phyloP scores from a whole-genome alignment of 805 yeast genomes.

The Maudiozyma serrabonitensis region DNA sequence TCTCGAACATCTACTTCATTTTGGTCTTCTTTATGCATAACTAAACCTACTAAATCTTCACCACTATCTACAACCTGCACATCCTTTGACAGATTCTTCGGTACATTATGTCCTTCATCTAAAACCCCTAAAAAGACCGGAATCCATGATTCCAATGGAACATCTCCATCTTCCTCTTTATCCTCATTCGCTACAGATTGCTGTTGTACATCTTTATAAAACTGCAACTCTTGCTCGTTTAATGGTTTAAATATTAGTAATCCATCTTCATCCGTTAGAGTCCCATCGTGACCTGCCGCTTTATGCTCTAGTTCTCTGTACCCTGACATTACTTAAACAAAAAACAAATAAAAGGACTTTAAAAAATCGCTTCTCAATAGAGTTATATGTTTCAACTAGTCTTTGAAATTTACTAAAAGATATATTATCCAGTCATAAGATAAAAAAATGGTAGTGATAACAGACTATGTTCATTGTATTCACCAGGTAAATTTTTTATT shows the following conservation, averaged over 20 bases:
- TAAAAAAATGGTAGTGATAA: too few relatives aligned
- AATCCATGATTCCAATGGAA: slow-evolving; percentile 21
- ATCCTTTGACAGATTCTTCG: neutral
- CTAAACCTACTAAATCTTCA: neutral
- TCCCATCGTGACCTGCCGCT: slow-evolving; percentile 92
- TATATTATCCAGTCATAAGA: too few relatives aligned
- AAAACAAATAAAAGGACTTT: neutral
- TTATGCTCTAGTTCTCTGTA: slow-evolving; percentile 36
- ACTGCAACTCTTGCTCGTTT: slow-evolving; percentile 55
- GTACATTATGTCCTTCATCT: slow-evolving; percentile 12
- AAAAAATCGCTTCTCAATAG: neutral
- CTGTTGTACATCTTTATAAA: slow-evolving; percentile 39
- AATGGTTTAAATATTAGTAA: slow-evolving; percentile 66
- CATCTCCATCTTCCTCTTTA: slow-evolving; percentile 11
- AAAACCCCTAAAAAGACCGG: slow-evolving; percentile 25
- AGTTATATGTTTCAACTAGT: neutral
- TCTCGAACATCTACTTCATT: slow-evolving; percentile 9
- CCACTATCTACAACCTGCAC: neutral
- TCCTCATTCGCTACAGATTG: slow-evolving; percentile 5
- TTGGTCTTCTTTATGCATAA: neutral
- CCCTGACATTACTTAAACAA: neutral
- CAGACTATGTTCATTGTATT: too few relatives aligned
- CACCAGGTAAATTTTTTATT: neutral
- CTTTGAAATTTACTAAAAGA: neutral
- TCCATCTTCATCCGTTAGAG: slow-evolving; percentile 53